phyloP scores from a whole-genome alignment of 495 filamentous ascomycete genomes.

The Talaromyces trachyspermus region DNA sequence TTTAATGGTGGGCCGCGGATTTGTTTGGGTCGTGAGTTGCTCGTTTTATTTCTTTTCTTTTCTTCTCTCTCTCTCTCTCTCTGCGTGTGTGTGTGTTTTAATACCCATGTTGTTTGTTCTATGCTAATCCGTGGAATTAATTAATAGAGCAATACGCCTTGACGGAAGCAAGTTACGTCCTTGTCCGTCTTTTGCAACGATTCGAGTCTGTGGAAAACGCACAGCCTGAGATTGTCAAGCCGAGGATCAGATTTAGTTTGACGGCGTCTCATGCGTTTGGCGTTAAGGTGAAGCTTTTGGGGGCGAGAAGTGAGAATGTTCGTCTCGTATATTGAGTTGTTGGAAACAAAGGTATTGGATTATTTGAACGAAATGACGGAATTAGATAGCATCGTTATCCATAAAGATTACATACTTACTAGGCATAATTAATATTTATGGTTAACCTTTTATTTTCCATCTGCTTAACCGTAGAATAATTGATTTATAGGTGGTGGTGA shows the following conservation, averaged over 20 bases:
- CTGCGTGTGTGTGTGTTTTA: too few species aligned
- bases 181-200: slow-evolving; percentile 63
- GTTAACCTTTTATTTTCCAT: too few species aligned
- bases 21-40: slow-evolving; percentile 75
- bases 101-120: background rate
- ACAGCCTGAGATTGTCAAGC: slow-evolving; percentile 23
- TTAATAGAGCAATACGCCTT: slow-evolving; percentile 60
- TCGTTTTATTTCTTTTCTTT: background rate
- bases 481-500: too few species aligned
- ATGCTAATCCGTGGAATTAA: background rate
- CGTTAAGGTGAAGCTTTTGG: too few species aligned
- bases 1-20: slow-evolving; percentile 82
- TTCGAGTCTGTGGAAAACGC: slow-evolving; percentile 46
- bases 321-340: too few species aligned
- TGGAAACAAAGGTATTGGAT: too few species aligned
- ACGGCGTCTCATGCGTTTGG: slow-evolving; percentile 35
- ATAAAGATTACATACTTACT: too few species aligned
- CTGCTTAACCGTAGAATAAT: too few species aligned
- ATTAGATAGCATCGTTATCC: too few species aligned
- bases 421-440: too few species aligned
- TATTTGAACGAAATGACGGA: too few species aligned
- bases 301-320: too few species aligned
- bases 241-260: slow-evolving; percentile 26
- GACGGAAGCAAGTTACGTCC: slow-evolving; percentile 71
- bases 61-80: background rate